Evolutionary conservation across 805 yeast species (phyloP), one percentile per base, ranked within the genome.

Genomic region (Saccharomyces cerevisiae): DNA sequence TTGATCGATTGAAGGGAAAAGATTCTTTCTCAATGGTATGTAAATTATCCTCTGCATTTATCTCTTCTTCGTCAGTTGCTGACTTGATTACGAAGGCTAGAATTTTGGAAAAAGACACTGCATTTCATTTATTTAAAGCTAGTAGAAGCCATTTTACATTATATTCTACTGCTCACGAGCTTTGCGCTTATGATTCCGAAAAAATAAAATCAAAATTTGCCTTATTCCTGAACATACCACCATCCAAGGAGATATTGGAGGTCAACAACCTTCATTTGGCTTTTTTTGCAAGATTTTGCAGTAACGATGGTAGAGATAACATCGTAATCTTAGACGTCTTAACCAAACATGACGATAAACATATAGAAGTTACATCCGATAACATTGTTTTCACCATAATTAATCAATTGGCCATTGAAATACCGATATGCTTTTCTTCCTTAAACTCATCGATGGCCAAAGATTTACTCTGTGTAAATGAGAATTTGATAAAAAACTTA

Each of bases 71-170:
- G 57, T 79, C 89, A 22, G 74, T 91, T 52, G 74, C 80, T 2
- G 70, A 65, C 21, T 56, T 69, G 47, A 59, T 63, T 6, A 62
- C 64, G 55, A 90, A 89, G 67, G 88, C 96, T 0, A 84, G 81
- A 59, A 81, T 92, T 36, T 72, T 90, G 53, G 82, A 82, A 64
- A 91, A 92, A 64, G 79, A 83, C 1, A 86, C 89, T 49, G 91
- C 96, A 2, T 89, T 91, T 70, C 97, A 91, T 71, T 71, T 92
- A 31, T 92, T 92, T 75, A 81, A 79, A 59, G 73, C 80, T 3
- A 58, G 62, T 10, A 67, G 68, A 28, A 68, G 68, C 52, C 75
- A 74, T 41, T 54, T 74, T 55, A 63, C 76, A 36, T 62, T 84
- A 0, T 87, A 79, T 65, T 82, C 82, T 11, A 81, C 90, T 2